Percentiles rank a stretch among this genome's conserved stretches.
These are phyloP conservation scores for Penicillium sp. DNA, from an alignment of 2,329 filamentous ascomycete genomes.

Conservation along the genomic window DNA sequence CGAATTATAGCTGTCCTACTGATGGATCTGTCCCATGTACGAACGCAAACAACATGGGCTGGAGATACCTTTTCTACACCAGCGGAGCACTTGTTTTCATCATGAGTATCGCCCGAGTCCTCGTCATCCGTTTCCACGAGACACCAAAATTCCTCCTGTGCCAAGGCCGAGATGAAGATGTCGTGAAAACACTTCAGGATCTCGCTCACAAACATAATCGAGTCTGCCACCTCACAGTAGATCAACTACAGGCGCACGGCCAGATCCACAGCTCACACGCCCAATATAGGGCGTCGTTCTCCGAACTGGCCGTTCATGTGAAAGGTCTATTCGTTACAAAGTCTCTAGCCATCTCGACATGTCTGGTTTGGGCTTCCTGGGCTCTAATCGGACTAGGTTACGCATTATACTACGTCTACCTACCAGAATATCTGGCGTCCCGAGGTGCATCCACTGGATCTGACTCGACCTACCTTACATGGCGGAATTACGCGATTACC, in stretches of 20 bases:
- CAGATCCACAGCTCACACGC: constrained; percentile 28
- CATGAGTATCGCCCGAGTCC: constrained; percentile 15
- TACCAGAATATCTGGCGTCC: constrained; percentile 62
- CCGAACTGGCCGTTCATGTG: constrained; percentile 55
- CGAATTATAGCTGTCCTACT: constrained; percentile 14
- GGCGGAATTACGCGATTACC: constrained; percentile 71
- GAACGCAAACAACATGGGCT: constrained; percentile 19
- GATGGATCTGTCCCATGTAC: constrained; percentile 14
- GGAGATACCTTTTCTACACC: constrained; percentile 18
- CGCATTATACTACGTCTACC: constrained; percentile 72
- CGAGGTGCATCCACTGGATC: constrained; percentile 59
- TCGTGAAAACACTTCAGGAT: constrained; percentile 11
- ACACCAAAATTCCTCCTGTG: constrained; percentile 18
- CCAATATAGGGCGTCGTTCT: constrained; percentile 37
- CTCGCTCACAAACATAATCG: constrained; percentile 50
- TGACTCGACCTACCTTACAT: constrained; percentile 57
- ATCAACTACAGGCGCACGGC: constrained; percentile 51
- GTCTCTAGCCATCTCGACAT: constrained; percentile 61
- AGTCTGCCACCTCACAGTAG: constrained; percentile 52
- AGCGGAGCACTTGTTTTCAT: constrained; percentile 13
- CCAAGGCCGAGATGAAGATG: constrained; percentile 14
- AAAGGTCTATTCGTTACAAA: constrained; percentile 64
- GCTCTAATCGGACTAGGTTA: constrained; percentile 69
- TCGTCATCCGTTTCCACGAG: constrained; percentile 17
- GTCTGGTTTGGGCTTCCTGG: constrained; percentile 69